Evolutionary conservation across 257 asterid genomes (phyloP).

Genomic region (Salvia splendens): DNA sequence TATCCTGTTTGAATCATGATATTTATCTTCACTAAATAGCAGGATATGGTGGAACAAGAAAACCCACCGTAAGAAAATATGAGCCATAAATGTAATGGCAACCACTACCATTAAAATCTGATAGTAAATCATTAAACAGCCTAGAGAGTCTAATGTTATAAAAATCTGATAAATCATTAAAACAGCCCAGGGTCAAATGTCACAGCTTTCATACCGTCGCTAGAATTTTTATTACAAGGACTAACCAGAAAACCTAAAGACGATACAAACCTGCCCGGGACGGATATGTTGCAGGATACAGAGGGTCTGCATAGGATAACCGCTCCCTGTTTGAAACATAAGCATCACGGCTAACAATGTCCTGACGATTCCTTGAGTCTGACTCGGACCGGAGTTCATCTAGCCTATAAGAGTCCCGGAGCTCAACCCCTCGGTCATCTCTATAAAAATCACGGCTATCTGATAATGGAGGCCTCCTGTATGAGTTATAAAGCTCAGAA

Average conservation of each 20-base stretch:
- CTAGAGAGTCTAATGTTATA: neutral
- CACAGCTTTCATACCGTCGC: neutral
- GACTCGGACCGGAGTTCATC: conserved; percentile 28
- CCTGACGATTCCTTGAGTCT: conserved; percentile 37
- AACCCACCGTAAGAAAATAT: neutral
- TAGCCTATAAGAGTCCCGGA: conserved; percentile 44
- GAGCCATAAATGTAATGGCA: too few relatives aligned
- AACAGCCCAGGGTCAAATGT: conserved; percentile 11
- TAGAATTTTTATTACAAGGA: conserved; percentile 15
- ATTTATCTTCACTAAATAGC: neutral
- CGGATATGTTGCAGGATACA: conserved; percentile 38
- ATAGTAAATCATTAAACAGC: too few relatives aligned
- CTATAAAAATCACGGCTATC: conserved; percentile 34
- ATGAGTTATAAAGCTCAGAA: conserved; percentile 36
- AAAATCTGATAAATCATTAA: neutral
- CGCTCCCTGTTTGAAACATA: conserved; percentile 39
- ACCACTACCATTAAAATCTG: too few relatives aligned
- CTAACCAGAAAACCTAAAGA: conserved; percentile 20
- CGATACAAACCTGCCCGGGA: conserved; percentile 41
- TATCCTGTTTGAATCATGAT: neutral
- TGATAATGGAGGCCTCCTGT: conserved; percentile 30
- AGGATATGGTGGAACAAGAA: neutral
- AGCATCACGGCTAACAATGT: conserved; percentile 37
- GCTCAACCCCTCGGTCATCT: conserved; percentile 34
- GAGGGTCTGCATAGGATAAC: conserved; percentile 37